phyloP scores from a whole-genome alignment of 805 yeast genomes.

The Pichia eremophila region DNA sequence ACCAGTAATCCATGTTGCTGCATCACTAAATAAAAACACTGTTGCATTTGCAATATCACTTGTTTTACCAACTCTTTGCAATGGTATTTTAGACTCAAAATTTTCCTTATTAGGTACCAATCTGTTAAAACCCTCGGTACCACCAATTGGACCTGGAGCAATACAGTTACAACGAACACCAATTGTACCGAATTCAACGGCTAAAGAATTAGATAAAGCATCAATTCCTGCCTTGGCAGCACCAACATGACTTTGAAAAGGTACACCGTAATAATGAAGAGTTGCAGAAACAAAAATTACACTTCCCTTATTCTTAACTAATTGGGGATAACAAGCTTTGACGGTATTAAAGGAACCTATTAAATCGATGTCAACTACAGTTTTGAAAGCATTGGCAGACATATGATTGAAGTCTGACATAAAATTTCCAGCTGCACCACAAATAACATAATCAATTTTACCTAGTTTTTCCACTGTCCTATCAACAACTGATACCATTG shows the following conservation, averaged over 20 bases:
- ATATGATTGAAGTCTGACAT: conserved; percentile 68
- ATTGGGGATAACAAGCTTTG: conserved; percentile 66
- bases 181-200: conserved; percentile 85
- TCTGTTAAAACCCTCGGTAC: conserved; percentile 78
- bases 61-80: conserved; percentile 60
- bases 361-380: conserved; percentile 80
- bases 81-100: conserved; percentile 43
- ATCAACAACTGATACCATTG: conserved; percentile 55
- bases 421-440: conserved; percentile 96
- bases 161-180: conserved; percentile 78
- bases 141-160: conserved; percentile 87
- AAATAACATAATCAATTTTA: conserved; percentile 75
- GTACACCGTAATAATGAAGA: conserved; percentile 80
- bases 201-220: conserved; percentile 72
- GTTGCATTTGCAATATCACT: conserved; percentile 84
- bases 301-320: conserved; percentile 58
- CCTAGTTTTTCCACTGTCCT: conserved; percentile 62
- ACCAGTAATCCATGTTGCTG: conserved; percentile 72
- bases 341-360: conserved; percentile 85
- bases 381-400: conserved; percentile 78
- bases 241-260: conserved; percentile 82
- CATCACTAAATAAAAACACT: conserved; percentile 73
- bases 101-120: conserved; percentile 37
- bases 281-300: conserved; percentile 81
- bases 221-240: conserved; percentile 97